Conservation (phyloP, 768 basidiomycete genomes). For the Mycena capillaripes region DNA sequence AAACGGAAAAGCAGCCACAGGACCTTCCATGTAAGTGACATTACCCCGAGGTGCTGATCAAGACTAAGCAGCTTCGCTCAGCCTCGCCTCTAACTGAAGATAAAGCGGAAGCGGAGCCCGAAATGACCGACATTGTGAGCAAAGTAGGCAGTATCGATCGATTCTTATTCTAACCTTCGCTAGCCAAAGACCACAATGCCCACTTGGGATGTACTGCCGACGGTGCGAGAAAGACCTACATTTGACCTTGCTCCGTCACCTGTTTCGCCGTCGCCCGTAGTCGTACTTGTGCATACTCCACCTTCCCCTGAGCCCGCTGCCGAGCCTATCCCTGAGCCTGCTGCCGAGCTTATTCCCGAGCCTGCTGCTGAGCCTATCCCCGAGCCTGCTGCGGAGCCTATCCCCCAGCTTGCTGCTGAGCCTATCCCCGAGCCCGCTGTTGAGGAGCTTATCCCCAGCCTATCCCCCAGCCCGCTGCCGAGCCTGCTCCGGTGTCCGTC, state of each 20-base stretch:
- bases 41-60: not conserved
- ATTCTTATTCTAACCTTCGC: not conserved
- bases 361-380: not conserved
- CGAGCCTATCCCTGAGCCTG: not conserved
- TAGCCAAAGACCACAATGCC: slow-evolving; percentile 15
- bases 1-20: not conserved
- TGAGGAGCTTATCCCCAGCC: not conserved
- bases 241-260: not conserved
- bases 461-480: not conserved
- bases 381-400: not conserved
- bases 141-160: not conserved
- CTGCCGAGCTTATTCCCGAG: not conserved
- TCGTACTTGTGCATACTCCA: not conserved
- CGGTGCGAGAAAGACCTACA: not conserved
- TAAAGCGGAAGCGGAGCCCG: not conserved
- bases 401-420: not conserved
- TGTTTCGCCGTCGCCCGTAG: slow-evolving; percentile 1
- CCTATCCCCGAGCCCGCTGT: not conserved
- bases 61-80: slow-evolving; percentile 5
- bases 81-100: slow-evolving; percentile 10
- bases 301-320: not conserved
- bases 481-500: not conserved
- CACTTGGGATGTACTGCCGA: slow-evolving; percentile 28
- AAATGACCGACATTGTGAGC: not conserved
- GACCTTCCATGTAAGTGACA: not conserved